Conservation (phyloP, 2,329 filamentous ascomycete genomes). For the Epichloe festucae region DNA sequence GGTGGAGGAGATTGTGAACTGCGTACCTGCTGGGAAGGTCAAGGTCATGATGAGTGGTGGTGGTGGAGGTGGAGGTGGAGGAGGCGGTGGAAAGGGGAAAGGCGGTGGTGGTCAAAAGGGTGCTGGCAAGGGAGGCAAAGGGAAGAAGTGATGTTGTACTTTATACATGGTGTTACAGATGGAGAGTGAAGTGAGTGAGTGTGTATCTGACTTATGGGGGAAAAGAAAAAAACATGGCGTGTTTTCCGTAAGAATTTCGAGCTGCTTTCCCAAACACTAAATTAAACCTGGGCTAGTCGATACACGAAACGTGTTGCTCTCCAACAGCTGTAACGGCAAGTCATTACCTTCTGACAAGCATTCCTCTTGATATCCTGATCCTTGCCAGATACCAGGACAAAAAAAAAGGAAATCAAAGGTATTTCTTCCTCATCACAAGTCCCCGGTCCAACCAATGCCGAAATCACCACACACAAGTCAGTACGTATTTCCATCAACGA, state of each 20-base stretch:
- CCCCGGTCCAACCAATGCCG: too few relatives aligned
- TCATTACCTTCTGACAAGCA: too few relatives aligned
- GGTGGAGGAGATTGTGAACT: conserved; percentile 68
- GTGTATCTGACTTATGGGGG: neutral
- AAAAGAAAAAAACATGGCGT: neutral
- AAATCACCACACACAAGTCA: neutral
- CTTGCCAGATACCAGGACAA: too few relatives aligned
- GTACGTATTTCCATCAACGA: neutral
- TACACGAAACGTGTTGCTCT: too few relatives aligned
- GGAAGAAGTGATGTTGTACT: neutral
- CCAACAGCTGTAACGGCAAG: too few relatives aligned
- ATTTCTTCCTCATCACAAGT: too few relatives aligned
- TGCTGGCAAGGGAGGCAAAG: conserved; percentile 24
- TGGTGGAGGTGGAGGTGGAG: conserved; percentile 22
- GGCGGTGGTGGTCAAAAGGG: conserved; percentile 21
- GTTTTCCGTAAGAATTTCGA: too few relatives aligned
- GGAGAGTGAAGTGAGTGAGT: too few relatives aligned
- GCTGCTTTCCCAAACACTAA: too few relatives aligned
- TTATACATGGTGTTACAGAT: neutral
- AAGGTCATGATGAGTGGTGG: conserved; percentile 60
- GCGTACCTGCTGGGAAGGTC: conserved; percentile 67
- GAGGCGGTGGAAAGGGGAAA: conserved; percentile 14
- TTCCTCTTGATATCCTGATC: too few relatives aligned
- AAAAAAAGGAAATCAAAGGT: too few relatives aligned
- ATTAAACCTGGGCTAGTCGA: too few relatives aligned